Base-by-base conservation (phyloP, 139 green algal genomes). In the Closterium sp. region DNA sequence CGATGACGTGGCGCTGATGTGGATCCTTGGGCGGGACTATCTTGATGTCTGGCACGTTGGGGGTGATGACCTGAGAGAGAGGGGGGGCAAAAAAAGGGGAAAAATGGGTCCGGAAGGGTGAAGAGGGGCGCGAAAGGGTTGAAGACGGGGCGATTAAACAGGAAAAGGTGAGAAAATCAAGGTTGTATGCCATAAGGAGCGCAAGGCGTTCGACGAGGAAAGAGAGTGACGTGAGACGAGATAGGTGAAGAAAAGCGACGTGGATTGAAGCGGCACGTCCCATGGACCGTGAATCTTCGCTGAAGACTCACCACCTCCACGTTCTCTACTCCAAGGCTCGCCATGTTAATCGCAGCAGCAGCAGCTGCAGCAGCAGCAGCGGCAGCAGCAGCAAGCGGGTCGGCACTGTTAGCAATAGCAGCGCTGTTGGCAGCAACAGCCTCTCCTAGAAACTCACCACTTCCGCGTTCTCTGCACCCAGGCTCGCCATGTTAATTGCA, bases 1-100 rank as follows among this genome's bases (percentile, higher is more conserved):
- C 98, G 70, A 99, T 98, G 89, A 99, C 96, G 93, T 97, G 98
- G 29, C 96, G 95, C 95, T 96, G 73, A 10, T 96, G 95, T 17
- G 92, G 9, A 90, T 99, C 97, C 22, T 93, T 88, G 9, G 97
- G 98, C 21, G 97, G 94, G 27, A 90, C 30, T 19, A 98, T 94
- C 9, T 94, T 89, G 11, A 98, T 96, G 85, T 98, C 96, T 0
- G 95, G 93, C 22, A 94, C 28, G 42, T 94, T 94, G 2, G 91
- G 91, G 19, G 91, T 94, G 17, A 94, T 90, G 28, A 94, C 88
- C 91, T 94, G 91, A 4, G 32, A 87, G 84, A 30, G n/a, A 24
- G 27, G 32, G 84, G 22, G 84, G 28, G 84, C 22, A 13, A 87
- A 24, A 31, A 1, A 87, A 24, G 29, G 28, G 10, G 21, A 10